Conservation (phyloP, 2,329 filamentous ascomycete species). For the Exserohilum rostratum region DNA sequence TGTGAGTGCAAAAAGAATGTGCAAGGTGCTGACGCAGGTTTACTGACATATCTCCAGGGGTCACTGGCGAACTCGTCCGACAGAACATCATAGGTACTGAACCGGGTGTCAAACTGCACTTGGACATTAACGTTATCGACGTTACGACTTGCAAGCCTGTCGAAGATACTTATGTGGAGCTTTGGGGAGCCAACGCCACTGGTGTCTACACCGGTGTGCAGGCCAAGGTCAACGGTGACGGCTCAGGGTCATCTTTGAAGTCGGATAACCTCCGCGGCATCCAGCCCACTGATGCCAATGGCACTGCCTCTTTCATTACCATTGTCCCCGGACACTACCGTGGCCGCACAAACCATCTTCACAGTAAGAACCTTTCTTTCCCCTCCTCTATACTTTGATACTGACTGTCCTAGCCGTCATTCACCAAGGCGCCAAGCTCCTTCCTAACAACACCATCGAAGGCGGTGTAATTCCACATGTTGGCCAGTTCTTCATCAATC, state of each 20-base stretch:
- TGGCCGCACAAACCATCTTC: constrained; percentile 41
- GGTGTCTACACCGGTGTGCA: constrained; percentile 58
- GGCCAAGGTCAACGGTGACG: constrained; percentile 42
- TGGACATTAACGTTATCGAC: constrained; percentile 62
- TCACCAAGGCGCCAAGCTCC: constrained; percentile 48
- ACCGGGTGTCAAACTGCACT: constrained; percentile 55
- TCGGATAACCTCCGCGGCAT: constrained; percentile 57
- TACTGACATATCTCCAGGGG: constrained; percentile 32
- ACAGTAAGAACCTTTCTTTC: constrained; percentile 27
- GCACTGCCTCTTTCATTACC: constrained; percentile 58
- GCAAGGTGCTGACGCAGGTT: background rate
- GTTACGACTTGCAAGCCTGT: constrained; percentile 60
- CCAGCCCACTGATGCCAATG: constrained; percentile 54
- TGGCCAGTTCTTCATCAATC: constrained; percentile 70
- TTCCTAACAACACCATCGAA: constrained; percentile 59
- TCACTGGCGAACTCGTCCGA: constrained; percentile 59
- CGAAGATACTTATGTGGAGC: constrained; percentile 57
- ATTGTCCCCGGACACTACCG: constrained; percentile 54
- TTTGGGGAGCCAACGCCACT: constrained; percentile 52
- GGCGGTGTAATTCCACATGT: constrained; percentile 63
- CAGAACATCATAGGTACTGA: constrained; percentile 57
- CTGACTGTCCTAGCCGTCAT: constrained; percentile 35
- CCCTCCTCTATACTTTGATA: background rate
- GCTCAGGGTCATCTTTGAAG: constrained; percentile 31
- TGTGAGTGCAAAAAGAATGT: constrained; percentile 27